These are phyloP conservation scores for Scortechinia acanthostroma DNA, from an alignment of 2,329 filamentous ascomycete species.

Conservation along the genomic window DNA sequence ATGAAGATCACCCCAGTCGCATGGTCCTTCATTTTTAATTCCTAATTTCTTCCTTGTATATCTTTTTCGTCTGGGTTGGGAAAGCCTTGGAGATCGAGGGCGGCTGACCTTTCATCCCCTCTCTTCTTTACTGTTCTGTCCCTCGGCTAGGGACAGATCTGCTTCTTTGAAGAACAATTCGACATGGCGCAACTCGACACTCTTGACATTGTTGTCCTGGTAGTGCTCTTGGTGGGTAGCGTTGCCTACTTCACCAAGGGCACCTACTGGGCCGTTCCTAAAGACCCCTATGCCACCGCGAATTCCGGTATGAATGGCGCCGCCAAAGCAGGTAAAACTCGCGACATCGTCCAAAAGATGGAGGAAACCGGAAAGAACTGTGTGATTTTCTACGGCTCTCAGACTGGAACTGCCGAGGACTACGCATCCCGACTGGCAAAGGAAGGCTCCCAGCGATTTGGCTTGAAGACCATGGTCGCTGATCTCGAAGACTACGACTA, in stretches of 20 bases:
- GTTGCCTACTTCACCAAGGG: slow-evolving; percentile 3
- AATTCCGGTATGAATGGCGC: not conserved
- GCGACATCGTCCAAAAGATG: slow-evolving; percentile 1
- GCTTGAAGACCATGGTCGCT: slow-evolving; percentile 26
- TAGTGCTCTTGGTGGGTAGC: slow-evolving; percentile 2
- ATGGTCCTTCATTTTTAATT: no score
- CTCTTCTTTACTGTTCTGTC: no score
- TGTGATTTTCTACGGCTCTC: slow-evolving; percentile 38
- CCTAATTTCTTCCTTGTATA: no score
- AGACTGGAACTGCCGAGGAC: slow-evolving; percentile 34
- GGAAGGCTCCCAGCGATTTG: slow-evolving; percentile 27
- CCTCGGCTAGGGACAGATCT: no score
- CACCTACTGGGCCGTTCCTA: slow-evolving; percentile 2
- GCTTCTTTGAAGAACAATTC: no score
- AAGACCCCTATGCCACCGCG: not conserved
- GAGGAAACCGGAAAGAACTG: slow-evolving; percentile 7
- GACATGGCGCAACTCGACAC: slow-evolving; percentile 1
- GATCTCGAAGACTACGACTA: slow-evolving; percentile 38
- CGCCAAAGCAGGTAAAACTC: not conserved
- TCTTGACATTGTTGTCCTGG: slow-evolving; percentile 1
- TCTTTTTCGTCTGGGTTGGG: no score
- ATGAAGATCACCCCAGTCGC: no score
- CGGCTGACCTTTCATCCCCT: no score
- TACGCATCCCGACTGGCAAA: slow-evolving; percentile 28
- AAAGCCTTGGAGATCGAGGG: no score